phyloP scores from a whole-genome alignment of 768 basidiomycete genomes.

The Strobilomyces dryophilus region DNA sequence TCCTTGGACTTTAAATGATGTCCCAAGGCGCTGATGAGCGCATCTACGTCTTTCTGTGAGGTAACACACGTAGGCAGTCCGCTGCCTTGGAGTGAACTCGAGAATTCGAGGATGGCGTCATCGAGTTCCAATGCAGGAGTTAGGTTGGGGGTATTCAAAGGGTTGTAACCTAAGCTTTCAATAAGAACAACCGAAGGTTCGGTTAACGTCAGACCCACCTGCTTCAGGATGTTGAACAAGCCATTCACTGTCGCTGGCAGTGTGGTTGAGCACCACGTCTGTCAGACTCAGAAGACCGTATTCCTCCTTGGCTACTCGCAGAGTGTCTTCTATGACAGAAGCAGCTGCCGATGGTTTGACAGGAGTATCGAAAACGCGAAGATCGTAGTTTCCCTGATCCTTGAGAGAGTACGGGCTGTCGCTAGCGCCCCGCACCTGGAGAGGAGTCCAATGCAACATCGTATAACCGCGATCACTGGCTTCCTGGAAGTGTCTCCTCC shows the following conservation, averaged over 20 bases:
- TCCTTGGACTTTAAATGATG: constrained; percentile 58
- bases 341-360: constrained; percentile 48
- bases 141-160: constrained; percentile 87
- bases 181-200: background rate
- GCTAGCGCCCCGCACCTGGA: constrained; percentile 87
- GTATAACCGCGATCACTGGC: constrained; percentile 91
- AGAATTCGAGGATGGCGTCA: constrained; percentile 79
- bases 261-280: constrained; percentile 97
- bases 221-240: constrained; percentile 93
- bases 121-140: constrained; percentile 92
- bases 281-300: constrained; percentile 88
- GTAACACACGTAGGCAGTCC: constrained; percentile 71
- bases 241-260: constrained; percentile 92
- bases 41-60: constrained; percentile 64
- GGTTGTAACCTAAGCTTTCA: constrained; percentile 68
- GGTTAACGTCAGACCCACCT: constrained; percentile 43
- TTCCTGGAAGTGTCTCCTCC: constrained; percentile 79
- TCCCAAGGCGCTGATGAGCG: constrained; percentile 60
- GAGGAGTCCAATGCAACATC: constrained; percentile 95
- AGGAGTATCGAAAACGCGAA: constrained; percentile 54
- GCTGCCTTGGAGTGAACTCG: constrained; percentile 53
- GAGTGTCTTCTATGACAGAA: constrained; percentile 54
- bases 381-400: constrained; percentile 81
- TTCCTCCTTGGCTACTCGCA: constrained; percentile 72
- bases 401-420: constrained; percentile 93